Evolutionary conservation across 805 yeast species (phyloP).

Genomic region (Sungouiella blattae): DNA sequence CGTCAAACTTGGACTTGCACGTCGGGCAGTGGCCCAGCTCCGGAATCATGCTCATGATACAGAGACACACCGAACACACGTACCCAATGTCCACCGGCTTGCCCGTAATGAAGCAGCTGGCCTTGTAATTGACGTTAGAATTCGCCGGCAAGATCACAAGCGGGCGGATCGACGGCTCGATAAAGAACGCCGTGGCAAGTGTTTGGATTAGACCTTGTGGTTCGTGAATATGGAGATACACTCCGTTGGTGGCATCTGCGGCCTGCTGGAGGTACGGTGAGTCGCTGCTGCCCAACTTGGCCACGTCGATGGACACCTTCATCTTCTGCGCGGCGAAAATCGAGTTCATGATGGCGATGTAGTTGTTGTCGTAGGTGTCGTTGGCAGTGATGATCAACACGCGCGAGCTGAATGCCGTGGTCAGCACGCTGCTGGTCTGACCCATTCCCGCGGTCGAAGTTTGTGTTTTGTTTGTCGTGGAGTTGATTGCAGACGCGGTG

Average conservation of each 20-base stretch:
- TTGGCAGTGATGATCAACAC: conserved; percentile 61
- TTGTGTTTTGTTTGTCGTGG: conserved; percentile 17
- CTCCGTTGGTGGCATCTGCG: conserved; percentile 90
- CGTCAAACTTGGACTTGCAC: conserved; percentile 77
- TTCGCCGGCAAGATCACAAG: conserved; percentile 77
- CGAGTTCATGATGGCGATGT: conserved; percentile 91
- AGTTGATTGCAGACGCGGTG: conserved; percentile 40
- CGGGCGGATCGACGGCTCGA: conserved; percentile 81
- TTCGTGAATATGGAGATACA: conserved; percentile 65
- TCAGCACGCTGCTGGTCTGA: conserved; percentile 4
- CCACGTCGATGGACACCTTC: conserved; percentile 86
- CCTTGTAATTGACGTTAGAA: conserved; percentile 85
- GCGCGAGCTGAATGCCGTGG: conserved; percentile 32
- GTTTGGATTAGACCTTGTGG: conserved; percentile 82
- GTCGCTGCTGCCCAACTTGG: conserved; percentile 60
- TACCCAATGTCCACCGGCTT: conserved; percentile 88
- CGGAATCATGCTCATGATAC: conserved; percentile 72
- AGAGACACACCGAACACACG: conserved; percentile 92
- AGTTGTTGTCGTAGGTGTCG: conserved; percentile 69
- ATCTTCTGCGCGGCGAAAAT: conserved; percentile 94
- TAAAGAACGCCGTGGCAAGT: conserved; percentile 72
- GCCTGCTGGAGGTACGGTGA: conserved; percentile 93
- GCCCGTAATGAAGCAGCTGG: conserved; percentile 91
- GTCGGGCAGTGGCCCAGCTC: conserved; percentile 72
- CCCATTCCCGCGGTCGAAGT: conserved; percentile 21